phyloP scores from a whole-genome alignment of 495 filamentous ascomycete species.

The Alectoria sarmentosa region DNA sequence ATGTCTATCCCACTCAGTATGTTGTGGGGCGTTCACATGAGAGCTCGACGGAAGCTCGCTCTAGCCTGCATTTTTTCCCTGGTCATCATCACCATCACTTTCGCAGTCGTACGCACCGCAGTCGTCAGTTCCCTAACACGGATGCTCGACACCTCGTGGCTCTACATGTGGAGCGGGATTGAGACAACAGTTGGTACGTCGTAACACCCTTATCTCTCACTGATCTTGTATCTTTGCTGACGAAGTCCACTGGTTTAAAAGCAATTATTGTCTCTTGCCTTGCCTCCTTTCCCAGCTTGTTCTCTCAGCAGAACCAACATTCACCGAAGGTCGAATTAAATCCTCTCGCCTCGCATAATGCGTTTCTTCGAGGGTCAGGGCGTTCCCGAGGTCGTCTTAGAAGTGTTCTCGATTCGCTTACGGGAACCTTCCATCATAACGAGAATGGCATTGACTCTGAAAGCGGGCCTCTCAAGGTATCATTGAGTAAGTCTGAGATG shows the following conservation, averaged over 20 bases:
- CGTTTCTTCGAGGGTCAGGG: too few species aligned
- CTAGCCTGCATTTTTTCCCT: constrained; percentile 32
- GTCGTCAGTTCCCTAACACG: constrained; percentile 1
- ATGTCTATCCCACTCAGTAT: constrained; percentile 25
- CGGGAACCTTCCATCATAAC: too few species aligned
- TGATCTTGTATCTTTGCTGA: not conserved
- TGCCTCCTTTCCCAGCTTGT: constrained; percentile 20
- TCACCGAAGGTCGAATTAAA: too few species aligned
- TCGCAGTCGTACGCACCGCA: constrained; percentile 27
- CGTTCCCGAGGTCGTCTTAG: too few species aligned
- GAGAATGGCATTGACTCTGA: too few species aligned
- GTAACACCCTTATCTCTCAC: not conserved
- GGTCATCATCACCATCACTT: constrained; percentile 27
- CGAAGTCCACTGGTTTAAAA: too few species aligned
- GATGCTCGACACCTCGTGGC: constrained; percentile 19
- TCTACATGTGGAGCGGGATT: constrained; percentile 27
- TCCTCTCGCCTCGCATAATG: too few species aligned
- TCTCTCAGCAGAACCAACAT: not conserved
- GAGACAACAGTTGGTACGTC: constrained; percentile 23
- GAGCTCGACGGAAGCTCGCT: constrained; percentile 20
- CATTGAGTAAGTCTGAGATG: too few species aligned
- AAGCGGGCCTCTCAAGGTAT: too few species aligned
- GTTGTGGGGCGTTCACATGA: constrained; percentile 29
- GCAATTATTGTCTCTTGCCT: constrained; percentile 22
- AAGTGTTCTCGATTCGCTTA: too few species aligned